These are phyloP conservation scores for Osmozyma mogii DNA, from an alignment of 805 yeast species.

Conservation along the genomic window DNA sequence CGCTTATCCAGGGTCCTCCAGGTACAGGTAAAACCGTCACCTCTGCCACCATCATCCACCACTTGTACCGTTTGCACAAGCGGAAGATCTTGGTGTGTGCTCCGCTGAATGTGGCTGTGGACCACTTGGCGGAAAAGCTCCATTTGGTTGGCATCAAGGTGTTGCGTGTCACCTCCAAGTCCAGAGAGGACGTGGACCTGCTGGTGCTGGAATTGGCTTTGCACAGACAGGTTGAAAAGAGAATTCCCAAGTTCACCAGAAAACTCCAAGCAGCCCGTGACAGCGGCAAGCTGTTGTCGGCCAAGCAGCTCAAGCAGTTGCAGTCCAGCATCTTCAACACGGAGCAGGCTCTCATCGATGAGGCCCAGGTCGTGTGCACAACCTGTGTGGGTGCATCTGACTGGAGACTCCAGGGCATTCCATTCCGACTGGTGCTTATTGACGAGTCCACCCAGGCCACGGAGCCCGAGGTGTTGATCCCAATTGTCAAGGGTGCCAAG, in stretches of 20 bases:
- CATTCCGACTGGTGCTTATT: constrained; percentile 68
- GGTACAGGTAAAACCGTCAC: constrained; percentile 39
- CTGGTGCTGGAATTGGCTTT: constrained; percentile 47
- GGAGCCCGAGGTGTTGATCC: constrained; percentile 64
- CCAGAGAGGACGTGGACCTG: constrained; percentile 74
- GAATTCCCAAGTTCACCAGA: constrained; percentile 24
- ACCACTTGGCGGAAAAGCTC: constrained; percentile 66
- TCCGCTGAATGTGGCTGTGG: constrained; percentile 69
- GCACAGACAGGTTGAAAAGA: constrained; percentile 40
- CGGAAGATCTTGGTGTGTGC: constrained; percentile 68
- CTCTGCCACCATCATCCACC: constrained; percentile 41
- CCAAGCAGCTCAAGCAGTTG: background rate
- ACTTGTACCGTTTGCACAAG: constrained; percentile 45
- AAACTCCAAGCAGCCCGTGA: background rate
- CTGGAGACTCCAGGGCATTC: constrained; percentile 42
- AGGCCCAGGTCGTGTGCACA: constrained; percentile 75
- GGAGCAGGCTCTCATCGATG: constrained; percentile 26
- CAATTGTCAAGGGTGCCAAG: constrained; percentile 60
- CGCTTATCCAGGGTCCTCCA: constrained; percentile 55
- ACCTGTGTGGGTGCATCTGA: constrained; percentile 95
- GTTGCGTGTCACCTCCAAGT: constrained; percentile 66
- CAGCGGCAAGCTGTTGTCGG: background rate
- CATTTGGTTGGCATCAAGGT: constrained; percentile 65
- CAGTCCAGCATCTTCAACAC: background rate
- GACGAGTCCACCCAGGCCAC: constrained; percentile 76